These are phyloP conservation scores for Mycena galopus DNA, from an alignment of 768 basidiomycete species.

Conservation along the genomic window DNA sequence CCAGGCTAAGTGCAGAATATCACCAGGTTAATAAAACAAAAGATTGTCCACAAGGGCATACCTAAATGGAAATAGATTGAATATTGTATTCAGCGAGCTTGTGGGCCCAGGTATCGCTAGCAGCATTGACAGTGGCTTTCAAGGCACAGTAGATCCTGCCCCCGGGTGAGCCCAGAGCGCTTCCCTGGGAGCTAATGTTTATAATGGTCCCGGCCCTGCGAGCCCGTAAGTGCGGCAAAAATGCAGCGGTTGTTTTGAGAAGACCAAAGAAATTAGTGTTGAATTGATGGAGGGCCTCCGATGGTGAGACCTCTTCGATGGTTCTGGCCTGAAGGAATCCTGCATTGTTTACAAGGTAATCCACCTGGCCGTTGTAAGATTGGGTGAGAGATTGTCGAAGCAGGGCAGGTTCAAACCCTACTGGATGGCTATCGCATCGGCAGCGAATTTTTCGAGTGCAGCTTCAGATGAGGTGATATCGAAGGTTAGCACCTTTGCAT, in stretches of 20 bases:
- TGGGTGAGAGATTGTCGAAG: neutral
- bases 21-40: neutral
- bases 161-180: constrained; percentile 11
- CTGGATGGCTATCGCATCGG: constrained; percentile 16
- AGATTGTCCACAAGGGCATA: neutral
- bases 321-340: constrained; percentile 11
- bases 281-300: constrained; percentile 5
- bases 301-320: constrained; percentile 2
- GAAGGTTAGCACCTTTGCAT: constrained; percentile 1
- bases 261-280: constrained; percentile 26
- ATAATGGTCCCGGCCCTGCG: constrained; percentile 20
- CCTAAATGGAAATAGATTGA: constrained; percentile 11
- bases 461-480: constrained; percentile 21
- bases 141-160: constrained; percentile 10
- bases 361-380: constrained; percentile 12
- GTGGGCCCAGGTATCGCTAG: constrained; percentile 21
- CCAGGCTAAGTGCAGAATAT: neutral
- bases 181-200: constrained; percentile 20
- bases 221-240: constrained; percentile 15
- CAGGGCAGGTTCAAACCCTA: neutral
- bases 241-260: constrained; percentile 2
- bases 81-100: constrained; percentile 29
- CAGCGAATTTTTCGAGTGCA: constrained; percentile 9
- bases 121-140: constrained; percentile 14
- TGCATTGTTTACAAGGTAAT: constrained; percentile 19